Base-by-base conservation (phyloP, 1,139 yeast species). In the Pichia sp. region DNA sequence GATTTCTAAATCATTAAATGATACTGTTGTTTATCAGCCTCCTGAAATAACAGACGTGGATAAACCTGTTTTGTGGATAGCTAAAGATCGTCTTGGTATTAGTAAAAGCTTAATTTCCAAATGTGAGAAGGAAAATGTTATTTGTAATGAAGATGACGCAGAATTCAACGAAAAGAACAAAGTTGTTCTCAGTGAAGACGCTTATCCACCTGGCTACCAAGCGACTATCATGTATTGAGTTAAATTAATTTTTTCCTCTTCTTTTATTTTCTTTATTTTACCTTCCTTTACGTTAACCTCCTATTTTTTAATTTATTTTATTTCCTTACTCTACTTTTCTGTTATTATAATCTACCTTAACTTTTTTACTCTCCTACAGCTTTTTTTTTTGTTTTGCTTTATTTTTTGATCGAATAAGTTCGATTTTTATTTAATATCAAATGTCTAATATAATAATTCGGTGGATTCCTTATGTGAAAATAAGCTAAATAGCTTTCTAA, bases 51-150 rank as follows among this genome's bases (percentile, higher is more conserved):
- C 76, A 23, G 82, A 80, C 0, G 65, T 69, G 35, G 29, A 37
- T 22, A 74, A 81, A 55, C 95, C 96, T 5, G 70, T 73, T 26
- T 68, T 92, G 23, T 92, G 98, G 98, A 76, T 92, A 54, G 95
- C 97, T 7, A 71, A 71, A 48, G 98, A 92, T 64, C 80, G 85
- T 7, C 76, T 78, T 73, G 97, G 97, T 0, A 74, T 87, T 59
- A 82, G 95, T 4, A 65, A 73, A 2, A 62, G 59, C 22, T 80
- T 85, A 55, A 75, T 84, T 11, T 73, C 71, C 39, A 68, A 73
- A 41, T 69, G 79, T 43, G 10, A 38, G 2, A 68, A 67, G 3
- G 64, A 71, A 12, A 63, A 69, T 32, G 28, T 33, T n/a, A 24
- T 4, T 23, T 33, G 36, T 24, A 70, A 78, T 45, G 94, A 87